Percentiles rank a stretch among this genome's conserved stretches.
These are phyloP conservation scores for Annulohypoxylon nitens DNA, from an alignment of 495 filamentous ascomycete genomes.

Conservation along the genomic window DNA sequence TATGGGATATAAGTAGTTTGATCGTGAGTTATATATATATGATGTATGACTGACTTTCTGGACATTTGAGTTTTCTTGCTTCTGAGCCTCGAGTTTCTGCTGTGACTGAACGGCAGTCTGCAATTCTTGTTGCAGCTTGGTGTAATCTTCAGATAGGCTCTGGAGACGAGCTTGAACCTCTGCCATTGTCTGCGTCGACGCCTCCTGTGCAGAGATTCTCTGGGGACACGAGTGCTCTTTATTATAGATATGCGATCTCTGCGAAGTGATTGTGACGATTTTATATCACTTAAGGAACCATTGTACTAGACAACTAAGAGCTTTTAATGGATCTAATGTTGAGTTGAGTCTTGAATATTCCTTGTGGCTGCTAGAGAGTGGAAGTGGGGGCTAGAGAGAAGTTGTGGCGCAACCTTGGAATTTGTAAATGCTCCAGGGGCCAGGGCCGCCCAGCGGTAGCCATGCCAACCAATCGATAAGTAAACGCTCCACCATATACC, in stretches of 20 bases:
- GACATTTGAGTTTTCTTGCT: conserved; percentile 90
- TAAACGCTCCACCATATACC: conserved; percentile 22
- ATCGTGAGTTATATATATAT: background rate
- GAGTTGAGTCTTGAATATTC: conserved; percentile 1
- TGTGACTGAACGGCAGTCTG: conserved; percentile 80
- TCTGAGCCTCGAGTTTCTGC: conserved; percentile 93
- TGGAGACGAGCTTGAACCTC: conserved; percentile 73
- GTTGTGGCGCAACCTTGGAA: background rate
- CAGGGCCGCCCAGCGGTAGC: conserved; percentile 22
- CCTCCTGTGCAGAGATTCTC: background rate
- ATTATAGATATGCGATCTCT: background rate
- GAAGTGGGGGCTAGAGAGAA: background rate
- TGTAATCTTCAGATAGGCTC: conserved; percentile 85
- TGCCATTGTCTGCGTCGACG: conserved; percentile 55
- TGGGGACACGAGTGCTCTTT: background rate
- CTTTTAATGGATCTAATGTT: background rate
- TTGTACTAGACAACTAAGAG: background rate
- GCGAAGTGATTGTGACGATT: background rate
- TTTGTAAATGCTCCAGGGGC: background rate
- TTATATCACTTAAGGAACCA: background rate
- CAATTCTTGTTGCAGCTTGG: conserved; percentile 88
- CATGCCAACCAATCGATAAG: conserved; percentile 43
- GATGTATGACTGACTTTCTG: conserved; percentile 71
- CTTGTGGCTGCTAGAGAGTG: conserved; percentile 19
- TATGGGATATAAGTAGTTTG: conserved; percentile 32